Evolutionary conservation across 306 rosid species (phyloP).

Genomic region (Rosa rugosa): DNA sequence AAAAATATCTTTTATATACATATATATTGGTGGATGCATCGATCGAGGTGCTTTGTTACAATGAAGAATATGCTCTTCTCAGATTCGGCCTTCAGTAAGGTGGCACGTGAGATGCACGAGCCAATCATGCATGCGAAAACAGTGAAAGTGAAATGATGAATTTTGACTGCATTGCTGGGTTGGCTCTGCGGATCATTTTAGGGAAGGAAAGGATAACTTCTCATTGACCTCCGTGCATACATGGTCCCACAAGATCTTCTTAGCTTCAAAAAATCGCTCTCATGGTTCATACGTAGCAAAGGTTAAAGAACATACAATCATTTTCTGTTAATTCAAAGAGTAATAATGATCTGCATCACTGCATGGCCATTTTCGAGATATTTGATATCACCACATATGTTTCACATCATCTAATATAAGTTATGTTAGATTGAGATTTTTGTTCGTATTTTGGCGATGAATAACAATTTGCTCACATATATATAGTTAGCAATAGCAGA

Average conservation of each 20-base stretch:
- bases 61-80: conserved; percentile 36
- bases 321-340: no score
- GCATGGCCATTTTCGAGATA: no score
- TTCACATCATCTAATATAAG: no score
- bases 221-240: background rate
- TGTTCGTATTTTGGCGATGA: no score
- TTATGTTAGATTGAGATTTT: no score
- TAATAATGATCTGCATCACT: no score
- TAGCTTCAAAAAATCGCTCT: background rate
- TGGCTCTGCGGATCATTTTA: background rate
- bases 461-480: no score
- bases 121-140: background rate
- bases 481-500: no score
- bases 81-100: conserved; percentile 26
- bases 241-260: conserved; percentile 50
- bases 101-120: conserved; percentile 24
- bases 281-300: background rate
- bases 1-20: background rate
- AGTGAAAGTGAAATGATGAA: background rate
- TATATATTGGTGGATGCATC: conserved; percentile 13
- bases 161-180: conserved; percentile 4
- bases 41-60: background rate
- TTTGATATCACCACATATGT: no score
- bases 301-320: no score
- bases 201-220: no score